Evolutionary conservation across 148 eudicot species (phyloP).

Genomic region (Rhododendron ferrugineum): DNA sequence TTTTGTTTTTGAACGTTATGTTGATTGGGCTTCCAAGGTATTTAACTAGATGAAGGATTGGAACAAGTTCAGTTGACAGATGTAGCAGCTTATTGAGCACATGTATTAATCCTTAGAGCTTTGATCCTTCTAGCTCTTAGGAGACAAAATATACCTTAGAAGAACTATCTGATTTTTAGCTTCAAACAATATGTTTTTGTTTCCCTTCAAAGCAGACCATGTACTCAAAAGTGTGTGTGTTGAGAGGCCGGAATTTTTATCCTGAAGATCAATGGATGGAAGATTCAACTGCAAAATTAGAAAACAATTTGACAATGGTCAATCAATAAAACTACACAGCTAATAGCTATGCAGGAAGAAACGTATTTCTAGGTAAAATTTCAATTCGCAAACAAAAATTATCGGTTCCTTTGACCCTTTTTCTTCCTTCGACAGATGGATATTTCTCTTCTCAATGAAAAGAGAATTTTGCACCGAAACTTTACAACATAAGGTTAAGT

Average conservation of each 20-base stretch:
- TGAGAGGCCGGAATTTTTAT: slow-evolving; percentile 5
- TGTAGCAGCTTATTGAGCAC: not conserved
- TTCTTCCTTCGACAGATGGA: not conserved
- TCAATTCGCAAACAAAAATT: not conserved
- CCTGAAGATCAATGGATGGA: slow-evolving; percentile 2
- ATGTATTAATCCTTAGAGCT: too few species aligned
- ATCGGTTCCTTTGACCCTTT: not conserved
- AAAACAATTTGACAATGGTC: not conserved
- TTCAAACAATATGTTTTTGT: not conserved
- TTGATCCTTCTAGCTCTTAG: not conserved
- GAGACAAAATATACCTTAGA: slow-evolving; percentile 14
- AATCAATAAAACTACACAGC: too few species aligned
- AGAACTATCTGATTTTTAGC: not conserved
- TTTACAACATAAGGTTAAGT: too few species aligned
- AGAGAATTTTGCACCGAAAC: too few species aligned
- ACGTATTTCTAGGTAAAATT: not conserved
- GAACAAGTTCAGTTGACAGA: not conserved
- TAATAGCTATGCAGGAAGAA: not conserved
- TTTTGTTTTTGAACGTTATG: not conserved
- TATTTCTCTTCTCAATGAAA: not conserved
- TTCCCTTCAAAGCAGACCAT: slow-evolving; percentile 2
- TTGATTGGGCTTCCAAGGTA: not conserved
- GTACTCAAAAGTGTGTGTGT: not conserved
- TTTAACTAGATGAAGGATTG: not conserved
- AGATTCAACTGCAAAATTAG: slow-evolving; percentile 5